phyloP scores from a whole-genome alignment of 768 basidiomycete genomes.

The Rossbeevera mucosa region DNA sequence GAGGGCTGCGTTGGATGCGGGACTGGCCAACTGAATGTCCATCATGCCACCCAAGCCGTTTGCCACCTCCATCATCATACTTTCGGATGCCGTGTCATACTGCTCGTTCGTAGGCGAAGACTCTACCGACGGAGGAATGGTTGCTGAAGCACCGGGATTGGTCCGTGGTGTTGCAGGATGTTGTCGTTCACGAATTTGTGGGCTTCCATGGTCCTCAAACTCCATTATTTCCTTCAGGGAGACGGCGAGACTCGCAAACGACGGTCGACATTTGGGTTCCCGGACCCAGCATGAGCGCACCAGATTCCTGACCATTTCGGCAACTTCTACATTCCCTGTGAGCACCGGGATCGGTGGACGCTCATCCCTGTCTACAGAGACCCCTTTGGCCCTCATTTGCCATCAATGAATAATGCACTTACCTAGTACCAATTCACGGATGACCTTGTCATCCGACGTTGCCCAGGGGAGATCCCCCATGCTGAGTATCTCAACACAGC shows the following conservation, averaged over 20 bases:
- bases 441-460: constrained; percentile 44
- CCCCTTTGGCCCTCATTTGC: background rate
- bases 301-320: constrained; percentile 37
- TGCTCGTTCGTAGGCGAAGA: constrained; percentile 21
- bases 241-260: constrained; percentile 46
- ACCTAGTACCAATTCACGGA: constrained; percentile 51
- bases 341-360: constrained; percentile 46
- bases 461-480: constrained; percentile 62
- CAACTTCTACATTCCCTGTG: constrained; percentile 31
- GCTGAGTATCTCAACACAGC: constrained; percentile 58
- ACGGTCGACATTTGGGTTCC: constrained; percentile 47
- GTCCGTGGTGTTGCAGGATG: background rate
- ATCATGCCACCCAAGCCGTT: constrained; percentile 11
- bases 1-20: background rate
- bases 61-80: constrained; percentile 17
- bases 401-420: constrained; percentile 13
- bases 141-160: background rate
- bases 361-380: constrained; percentile 40
- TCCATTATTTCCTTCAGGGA: constrained; percentile 45
- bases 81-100: constrained; percentile 28
- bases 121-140: constrained; percentile 2
- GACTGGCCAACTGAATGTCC: constrained; percentile 17
- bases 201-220: constrained; percentile 27
- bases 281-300: constrained; percentile 55
- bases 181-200: background rate